A percentile compares a stretch with the other conserved stretches of the same genome.
Conservation (phyloP, 352 stramenopile species). For the Phytophthora cactorum region DNA sequence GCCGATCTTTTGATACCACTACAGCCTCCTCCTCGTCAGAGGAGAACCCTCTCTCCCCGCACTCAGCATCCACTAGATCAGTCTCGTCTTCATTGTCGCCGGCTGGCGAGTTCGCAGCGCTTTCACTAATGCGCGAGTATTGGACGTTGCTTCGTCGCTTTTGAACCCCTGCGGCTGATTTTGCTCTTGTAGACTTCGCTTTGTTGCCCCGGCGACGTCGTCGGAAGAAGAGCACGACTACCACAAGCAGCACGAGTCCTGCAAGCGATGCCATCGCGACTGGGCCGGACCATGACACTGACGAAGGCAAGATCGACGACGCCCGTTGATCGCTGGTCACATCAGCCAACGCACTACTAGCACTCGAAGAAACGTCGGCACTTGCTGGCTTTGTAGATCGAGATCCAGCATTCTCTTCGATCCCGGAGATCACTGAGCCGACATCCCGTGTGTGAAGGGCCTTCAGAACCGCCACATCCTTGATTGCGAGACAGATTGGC, state of each 20-base stretch:
- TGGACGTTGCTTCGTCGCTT: constrained; percentile 30
- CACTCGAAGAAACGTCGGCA: background rate
- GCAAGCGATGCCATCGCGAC: constrained; percentile 30
- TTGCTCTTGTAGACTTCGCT: constrained; percentile 17
- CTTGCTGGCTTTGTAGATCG: too few species aligned
- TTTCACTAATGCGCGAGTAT: constrained; percentile 35
- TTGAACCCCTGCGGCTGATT: constrained; percentile 12
- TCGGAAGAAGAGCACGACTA: constrained; percentile 23
- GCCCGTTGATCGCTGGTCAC: constrained; percentile 5
- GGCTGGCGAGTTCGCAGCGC: constrained; percentile 11
- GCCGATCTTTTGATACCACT: constrained; percentile 4
- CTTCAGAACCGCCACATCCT: constrained; percentile 40
- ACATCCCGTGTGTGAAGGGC: constrained; percentile 20
- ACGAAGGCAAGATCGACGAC: constrained; percentile 29
- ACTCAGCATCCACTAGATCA: constrained; percentile 27
- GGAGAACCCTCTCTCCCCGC: constrained; percentile 2
- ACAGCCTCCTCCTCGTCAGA: constrained; percentile 8
- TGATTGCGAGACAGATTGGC: constrained; percentile 35
- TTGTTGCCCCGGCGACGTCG: constrained; percentile 11
- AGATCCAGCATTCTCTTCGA: constrained; percentile 2
- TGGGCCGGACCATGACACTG: constrained; percentile 25
- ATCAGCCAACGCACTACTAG: constrained; percentile 1
- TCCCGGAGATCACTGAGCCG: background rate
- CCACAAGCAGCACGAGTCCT: constrained; percentile 21
- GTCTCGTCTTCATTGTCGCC: constrained; percentile 25